Evolutionary conservation across 202 grass and related monocot species (phyloP).

Genomic region (Carex arenaria): DNA sequence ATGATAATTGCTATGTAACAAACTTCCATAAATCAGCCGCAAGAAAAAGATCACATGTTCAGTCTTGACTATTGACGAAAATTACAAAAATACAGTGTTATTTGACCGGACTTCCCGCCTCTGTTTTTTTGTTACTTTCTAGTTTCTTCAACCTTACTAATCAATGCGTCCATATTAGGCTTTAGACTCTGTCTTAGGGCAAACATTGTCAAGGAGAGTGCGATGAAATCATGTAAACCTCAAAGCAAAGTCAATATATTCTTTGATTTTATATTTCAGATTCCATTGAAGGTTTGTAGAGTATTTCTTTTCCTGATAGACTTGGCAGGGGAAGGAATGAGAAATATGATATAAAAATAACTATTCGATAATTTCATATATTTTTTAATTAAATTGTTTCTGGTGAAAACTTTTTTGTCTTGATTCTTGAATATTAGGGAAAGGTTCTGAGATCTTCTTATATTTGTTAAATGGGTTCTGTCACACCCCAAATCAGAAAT

Average conservation of each 20-base stretch:
- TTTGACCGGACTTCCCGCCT: background rate
- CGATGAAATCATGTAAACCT: background rate
- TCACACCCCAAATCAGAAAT: too few relatives aligned
- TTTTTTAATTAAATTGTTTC: background rate
- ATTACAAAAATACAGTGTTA: background rate
- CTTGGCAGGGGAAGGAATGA: too few relatives aligned
- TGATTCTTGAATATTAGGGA: background rate
- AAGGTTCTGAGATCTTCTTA: background rate
- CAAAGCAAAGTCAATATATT: background rate
- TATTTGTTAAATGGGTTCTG: background rate
- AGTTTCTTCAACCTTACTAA: background rate
- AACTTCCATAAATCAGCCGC: background rate
- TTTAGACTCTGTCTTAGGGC: background rate
- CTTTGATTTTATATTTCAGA: background rate
- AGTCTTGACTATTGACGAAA: background rate
- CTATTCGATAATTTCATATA: too few relatives aligned
- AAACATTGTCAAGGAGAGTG: background rate
- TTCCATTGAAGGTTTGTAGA: too few relatives aligned
- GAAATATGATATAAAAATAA: too few relatives aligned
- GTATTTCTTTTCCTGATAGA: too few relatives aligned
- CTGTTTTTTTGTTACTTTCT: too few relatives aligned
- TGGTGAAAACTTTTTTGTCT: background rate
- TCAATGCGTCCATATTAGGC: background rate
- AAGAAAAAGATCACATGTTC: background rate
- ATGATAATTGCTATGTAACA: background rate